Evolutionary conservation across 495 filamentous ascomycete species (phyloP).

Genomic region (Tricharina praecox): DNA sequence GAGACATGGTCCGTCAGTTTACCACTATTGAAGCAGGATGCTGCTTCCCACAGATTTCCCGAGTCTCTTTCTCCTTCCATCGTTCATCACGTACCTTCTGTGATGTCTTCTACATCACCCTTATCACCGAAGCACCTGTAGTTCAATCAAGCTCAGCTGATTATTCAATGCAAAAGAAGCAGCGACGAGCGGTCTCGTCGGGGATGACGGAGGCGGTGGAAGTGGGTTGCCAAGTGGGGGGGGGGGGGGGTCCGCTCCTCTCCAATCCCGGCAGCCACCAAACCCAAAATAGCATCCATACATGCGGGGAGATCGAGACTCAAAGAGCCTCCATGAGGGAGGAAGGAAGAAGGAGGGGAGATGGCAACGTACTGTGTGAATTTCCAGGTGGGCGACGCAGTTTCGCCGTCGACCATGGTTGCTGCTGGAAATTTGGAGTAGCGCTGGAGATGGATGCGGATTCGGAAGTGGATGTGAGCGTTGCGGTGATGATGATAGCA

Average conservation of each 20-base stretch:
- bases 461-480: neutral
- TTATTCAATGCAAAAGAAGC: neutral
- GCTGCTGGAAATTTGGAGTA: neutral
- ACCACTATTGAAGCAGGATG: neutral
- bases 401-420: slow-evolving; percentile 86
- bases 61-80: too few relatives aligned
- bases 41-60: too few relatives aligned
- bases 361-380: slow-evolving; percentile 99
- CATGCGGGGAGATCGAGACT: too few relatives aligned
- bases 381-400: slow-evolving; percentile 92
- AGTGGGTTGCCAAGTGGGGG: neutral
- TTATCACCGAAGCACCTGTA: slow-evolving; percentile 96
- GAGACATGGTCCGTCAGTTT: slow-evolving; percentile 6
- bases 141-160: too few relatives aligned
- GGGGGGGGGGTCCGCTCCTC: too few relatives aligned
- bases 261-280: slow-evolving; percentile 7
- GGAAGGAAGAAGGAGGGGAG: neutral
- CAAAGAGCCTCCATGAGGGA: too few relatives aligned
- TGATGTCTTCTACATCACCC: slow-evolving; percentile 98
- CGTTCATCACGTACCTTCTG: slow-evolving; percentile 54
- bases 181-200: neutral
- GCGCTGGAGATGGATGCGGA: neutral
- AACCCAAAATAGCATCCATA: slow-evolving; percentile 12
- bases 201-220: neutral
- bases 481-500: too few relatives aligned